phyloP scores from a whole-genome alignment of 371 early-diverging fungal species.

The Nosema bombycis region DNA sequence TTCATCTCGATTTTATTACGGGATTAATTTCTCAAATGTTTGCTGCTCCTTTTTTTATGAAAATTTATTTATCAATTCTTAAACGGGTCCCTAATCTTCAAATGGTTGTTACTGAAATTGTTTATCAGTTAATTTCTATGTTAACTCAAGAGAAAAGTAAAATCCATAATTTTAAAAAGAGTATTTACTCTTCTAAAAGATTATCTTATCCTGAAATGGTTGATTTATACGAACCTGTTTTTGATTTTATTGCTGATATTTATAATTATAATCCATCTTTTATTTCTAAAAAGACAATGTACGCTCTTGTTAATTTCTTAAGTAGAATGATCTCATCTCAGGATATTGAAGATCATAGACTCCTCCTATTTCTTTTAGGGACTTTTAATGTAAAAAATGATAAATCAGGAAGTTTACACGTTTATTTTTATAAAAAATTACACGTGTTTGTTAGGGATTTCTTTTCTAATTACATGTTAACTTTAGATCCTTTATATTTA shows the following conservation, averaged over 20 bases:
- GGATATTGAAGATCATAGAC: background rate
- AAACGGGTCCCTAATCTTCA: background rate
- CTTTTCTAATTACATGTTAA: background rate
- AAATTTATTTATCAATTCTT: background rate
- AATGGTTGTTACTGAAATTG: background rate
- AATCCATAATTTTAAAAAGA: too few relatives aligned
- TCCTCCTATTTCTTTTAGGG: conserved; percentile 19
- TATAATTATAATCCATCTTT: background rate
- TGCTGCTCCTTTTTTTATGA: background rate
- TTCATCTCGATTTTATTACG: too few relatives aligned
- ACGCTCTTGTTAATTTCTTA: background rate
- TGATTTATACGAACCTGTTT: too few relatives aligned
- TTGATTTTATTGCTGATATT: background rate
- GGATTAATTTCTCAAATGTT: too few relatives aligned
- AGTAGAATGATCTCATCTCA: background rate
- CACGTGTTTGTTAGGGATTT: background rate
- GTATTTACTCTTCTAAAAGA: too few relatives aligned
- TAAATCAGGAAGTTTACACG: conserved; percentile 19
- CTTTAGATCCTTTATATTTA: conserved; percentile 18
- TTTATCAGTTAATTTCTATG: background rate
- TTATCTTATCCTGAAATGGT: too few relatives aligned
- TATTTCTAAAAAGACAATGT: background rate
- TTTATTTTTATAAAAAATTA: conserved; percentile 38
- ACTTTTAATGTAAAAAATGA: conserved; percentile 19
- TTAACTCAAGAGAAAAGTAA: background rate